Percentiles rank a stretch among this genome's conserved stretches.
phyloP scores from a whole-genome alignment of 2,329 filamentous ascomycete genomes.

The Calonectria pseudoreteaudii region DNA sequence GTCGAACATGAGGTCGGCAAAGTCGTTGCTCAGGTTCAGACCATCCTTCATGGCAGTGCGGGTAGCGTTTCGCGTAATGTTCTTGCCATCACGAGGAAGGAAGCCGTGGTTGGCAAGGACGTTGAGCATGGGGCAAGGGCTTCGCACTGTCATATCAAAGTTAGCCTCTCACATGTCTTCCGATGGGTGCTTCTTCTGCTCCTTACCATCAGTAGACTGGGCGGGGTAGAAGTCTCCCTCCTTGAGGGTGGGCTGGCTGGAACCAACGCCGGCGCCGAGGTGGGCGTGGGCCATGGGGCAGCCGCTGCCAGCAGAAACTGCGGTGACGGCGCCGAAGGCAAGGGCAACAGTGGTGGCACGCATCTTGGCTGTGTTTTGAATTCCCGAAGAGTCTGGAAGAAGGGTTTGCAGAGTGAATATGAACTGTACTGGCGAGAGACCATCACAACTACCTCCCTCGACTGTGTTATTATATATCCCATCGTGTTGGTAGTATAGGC shows the following conservation, averaged over 20 bases:
- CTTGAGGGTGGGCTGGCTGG: background rate
- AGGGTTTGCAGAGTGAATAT: background rate
- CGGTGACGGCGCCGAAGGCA: background rate
- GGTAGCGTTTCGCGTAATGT: background rate
- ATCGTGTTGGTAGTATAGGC: background rate
- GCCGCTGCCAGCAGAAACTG: background rate
- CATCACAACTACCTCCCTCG: background rate
- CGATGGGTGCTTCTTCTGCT: background rate
- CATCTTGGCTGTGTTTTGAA: background rate
- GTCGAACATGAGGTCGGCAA: constrained; percentile 10
- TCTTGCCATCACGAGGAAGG: constrained; percentile 13
- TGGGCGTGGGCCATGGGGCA: background rate
- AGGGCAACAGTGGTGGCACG: background rate
- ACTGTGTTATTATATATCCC: background rate
- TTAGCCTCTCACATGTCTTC: background rate
- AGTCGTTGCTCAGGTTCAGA: background rate
- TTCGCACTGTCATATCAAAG: background rate
- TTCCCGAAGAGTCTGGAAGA: background rate
- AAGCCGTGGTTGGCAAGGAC: constrained; percentile 14
- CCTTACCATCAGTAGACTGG: background rate
- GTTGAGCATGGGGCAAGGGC: constrained; percentile 17
- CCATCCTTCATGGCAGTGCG: background rate
- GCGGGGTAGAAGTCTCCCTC: background rate
- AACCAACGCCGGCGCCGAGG: background rate
- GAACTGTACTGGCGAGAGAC: background rate